These are phyloP conservation scores for Beverwykella pulmonaria DNA, from an alignment of 495 filamentous ascomycete species.

Conservation along the genomic window DNA sequence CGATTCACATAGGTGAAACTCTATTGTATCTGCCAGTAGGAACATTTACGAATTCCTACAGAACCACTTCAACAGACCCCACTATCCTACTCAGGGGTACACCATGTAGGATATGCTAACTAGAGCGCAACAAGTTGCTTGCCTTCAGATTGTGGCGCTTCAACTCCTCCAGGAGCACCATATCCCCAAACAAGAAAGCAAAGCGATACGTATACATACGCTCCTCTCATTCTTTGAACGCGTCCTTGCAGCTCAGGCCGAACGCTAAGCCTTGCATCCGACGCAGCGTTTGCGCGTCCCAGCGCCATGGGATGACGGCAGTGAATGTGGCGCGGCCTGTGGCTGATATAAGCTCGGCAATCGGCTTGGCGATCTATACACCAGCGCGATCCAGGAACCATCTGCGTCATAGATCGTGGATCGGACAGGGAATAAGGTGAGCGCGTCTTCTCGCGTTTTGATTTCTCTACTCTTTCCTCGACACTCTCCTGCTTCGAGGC, in stretches of 20 bases:
- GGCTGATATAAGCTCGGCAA: not conserved
- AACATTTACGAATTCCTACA: too few relatives aligned
- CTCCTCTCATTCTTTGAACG: not conserved
- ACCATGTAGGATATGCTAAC: too few relatives aligned
- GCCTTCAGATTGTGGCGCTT: too few relatives aligned
- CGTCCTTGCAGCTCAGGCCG: not conserved
- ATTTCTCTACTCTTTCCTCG: not conserved
- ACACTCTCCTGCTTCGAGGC: not conserved
- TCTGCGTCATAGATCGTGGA: conserved; percentile 28
- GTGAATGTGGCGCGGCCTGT: not conserved
- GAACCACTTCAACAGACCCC: too few relatives aligned
- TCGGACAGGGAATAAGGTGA: conserved; percentile 10
- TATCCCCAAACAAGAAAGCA: too few relatives aligned
- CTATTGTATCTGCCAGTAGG: too few relatives aligned
- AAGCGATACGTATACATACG: not conserved
- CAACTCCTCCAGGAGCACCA: too few relatives aligned
- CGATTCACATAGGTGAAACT: too few relatives aligned
- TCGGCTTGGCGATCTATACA: conserved; percentile 3
- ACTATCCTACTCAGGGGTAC: too few relatives aligned
- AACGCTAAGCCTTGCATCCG: not conserved
- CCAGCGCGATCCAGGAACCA: conserved; percentile 17
- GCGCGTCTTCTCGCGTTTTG: not conserved
- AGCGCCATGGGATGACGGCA: not conserved
- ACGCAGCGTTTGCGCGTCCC: not conserved
- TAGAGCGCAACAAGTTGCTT: too few relatives aligned